Evolutionary conservation across 2,329 filamentous ascomycete genomes (phyloP), one percentile per base, ranked within the genome.

Genomic region (Endocalyx cinctus): DNA sequence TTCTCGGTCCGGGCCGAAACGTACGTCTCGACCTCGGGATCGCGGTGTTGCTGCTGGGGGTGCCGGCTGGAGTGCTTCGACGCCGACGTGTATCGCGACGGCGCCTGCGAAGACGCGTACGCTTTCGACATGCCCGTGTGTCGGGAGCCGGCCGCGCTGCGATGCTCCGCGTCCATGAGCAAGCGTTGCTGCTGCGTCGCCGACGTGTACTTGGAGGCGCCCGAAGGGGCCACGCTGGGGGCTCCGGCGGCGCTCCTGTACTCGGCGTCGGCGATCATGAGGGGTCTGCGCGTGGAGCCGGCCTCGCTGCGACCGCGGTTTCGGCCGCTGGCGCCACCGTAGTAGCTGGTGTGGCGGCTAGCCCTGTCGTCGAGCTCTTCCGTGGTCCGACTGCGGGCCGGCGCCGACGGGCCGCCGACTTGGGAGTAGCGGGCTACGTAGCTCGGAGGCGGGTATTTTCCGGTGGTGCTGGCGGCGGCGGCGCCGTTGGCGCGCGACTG

Each of bases 241-340:
- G 26, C 13, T 16, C 34, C 54, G 4, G 52, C 56, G 25, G 59
- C 58, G 46, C 66, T 70, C 34, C 57, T 59, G 34, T 62, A 54
- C 35, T 70, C 69, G 4, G 47, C 41, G 6, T 71, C 65, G 10
- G 52, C 53, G 34, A 67, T 47, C 45, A 66, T 56, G 7, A 67
- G 54, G 0, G 66, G 62, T 7, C 52, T 45, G 6, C 62, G 55
- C 17, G 50, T 44, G 4, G 55, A 48, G 4, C 58, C 49, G 3
- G 53, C 55, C 37, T 69, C 63, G 48, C 69, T 72, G 31, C 62
- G 60, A 14, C 63, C 57, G 17, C 66, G 64, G 4, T 49, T 38
- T 5, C 50, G 54, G n/a, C n/a, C n/a, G 16, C 59, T 51, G 14
- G 44, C 45, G 15, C 50, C 43, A 31, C 54, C 60, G 25, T 60